These are phyloP conservation scores for Dovyalis caffra DNA, from an alignment of 345 rosid genomes.

Conservation along the genomic window DNA sequence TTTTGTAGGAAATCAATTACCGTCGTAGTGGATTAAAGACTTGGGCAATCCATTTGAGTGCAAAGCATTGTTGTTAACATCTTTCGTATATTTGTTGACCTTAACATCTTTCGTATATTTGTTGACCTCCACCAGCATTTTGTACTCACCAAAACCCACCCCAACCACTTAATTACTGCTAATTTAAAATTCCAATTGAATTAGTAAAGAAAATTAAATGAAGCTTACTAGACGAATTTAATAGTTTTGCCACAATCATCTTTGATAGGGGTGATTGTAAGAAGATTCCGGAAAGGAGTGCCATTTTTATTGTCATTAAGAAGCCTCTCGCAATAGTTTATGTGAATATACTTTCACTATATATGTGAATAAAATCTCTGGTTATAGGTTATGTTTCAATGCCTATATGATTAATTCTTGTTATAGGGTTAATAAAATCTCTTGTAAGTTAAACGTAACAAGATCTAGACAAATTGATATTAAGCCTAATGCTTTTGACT, in stretches of 20 bases:
- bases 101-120: too few species aligned
- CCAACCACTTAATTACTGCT: neutral
- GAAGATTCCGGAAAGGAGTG: constrained; percentile 96
- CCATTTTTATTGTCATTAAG: constrained; percentile 91
- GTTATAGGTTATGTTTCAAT: too few species aligned
- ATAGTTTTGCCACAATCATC: constrained; percentile 73
- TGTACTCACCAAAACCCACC: constrained; percentile 29
- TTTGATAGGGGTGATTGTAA: constrained; percentile 88
- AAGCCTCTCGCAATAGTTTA: constrained; percentile 88
- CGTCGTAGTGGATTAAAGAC: constrained; percentile 88
- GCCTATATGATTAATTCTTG: too few species aligned
- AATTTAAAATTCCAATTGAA: neutral
- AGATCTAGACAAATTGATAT: too few species aligned
- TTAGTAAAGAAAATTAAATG: neutral
- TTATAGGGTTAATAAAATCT: too few species aligned
- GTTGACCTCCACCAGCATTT: constrained; percentile 99
- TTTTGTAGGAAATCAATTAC: constrained; percentile 24
- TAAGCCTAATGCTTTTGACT: too few species aligned
- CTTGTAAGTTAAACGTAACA: too few species aligned
- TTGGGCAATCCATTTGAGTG: constrained; percentile 88
- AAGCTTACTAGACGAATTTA: constrained; percentile 77
- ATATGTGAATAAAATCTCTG: too few species aligned
- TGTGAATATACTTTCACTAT: too few species aligned
- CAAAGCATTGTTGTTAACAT: constrained; percentile 58
- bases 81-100: constrained; percentile 97